Evolutionary conservation across 441 rosid genomes (phyloP).

Genomic region (Syzygium malaccense): DNA sequence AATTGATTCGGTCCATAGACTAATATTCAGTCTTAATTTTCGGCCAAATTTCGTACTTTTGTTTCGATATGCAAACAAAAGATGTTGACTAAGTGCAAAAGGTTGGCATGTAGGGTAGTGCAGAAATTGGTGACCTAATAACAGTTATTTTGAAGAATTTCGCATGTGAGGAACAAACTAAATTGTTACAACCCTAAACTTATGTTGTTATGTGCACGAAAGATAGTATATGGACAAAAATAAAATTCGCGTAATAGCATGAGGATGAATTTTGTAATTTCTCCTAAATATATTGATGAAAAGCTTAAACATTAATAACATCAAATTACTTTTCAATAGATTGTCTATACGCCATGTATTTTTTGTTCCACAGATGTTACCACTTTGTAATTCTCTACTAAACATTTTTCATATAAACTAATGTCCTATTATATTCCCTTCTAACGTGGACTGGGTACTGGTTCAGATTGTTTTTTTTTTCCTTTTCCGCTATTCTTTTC

Average conservation of each 20-base stretch:
- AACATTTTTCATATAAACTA: not conserved
- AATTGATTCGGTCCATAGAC: accelerated
- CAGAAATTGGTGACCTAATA: not conserved
- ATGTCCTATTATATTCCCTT: not conserved
- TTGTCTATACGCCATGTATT: not conserved
- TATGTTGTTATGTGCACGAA: no score
- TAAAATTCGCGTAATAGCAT: no score
- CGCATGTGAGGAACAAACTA: no score
- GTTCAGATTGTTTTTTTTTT: not conserved
- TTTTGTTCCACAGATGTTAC: not conserved
- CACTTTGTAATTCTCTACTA: not conserved
- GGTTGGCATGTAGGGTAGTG: not conserved
- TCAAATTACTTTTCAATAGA: not conserved
- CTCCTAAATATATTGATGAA: not conserved
- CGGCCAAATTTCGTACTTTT: not conserved
- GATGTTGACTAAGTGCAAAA: not conserved
- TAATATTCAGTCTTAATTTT: not conserved
- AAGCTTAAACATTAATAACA: not conserved
- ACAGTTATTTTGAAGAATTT: not conserved
- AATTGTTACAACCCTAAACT: no score
- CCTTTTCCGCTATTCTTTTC: not conserved
- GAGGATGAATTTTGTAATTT: not conserved
- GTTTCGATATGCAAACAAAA: not conserved
- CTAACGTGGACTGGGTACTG: not conserved
- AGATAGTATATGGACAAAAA: no score